These are phyloP conservation scores for Flaveria linearis DNA, from an alignment of 129 eudicot species.

Conservation along the genomic window DNA sequence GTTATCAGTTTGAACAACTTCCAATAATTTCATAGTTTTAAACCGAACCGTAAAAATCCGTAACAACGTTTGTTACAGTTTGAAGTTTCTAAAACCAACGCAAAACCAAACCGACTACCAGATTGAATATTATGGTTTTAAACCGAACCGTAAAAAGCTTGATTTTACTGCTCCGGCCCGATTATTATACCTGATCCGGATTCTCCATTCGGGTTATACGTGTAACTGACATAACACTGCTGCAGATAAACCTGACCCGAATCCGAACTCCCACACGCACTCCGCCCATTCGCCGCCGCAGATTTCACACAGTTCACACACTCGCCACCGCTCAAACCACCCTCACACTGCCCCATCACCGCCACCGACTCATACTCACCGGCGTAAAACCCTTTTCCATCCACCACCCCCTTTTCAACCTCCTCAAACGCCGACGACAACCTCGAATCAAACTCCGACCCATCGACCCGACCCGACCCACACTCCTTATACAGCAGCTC, in stretches of 20 bases:
- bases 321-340: conserved; percentile 65
- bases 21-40: too few species aligned
- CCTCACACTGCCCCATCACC: conserved; percentile 97
- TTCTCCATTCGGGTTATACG: conserved; percentile 71
- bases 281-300: conserved; percentile 54
- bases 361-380: conserved; percentile 57
- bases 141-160: too few species aligned
- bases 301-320: conserved; percentile 80
- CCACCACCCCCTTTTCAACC: conserved; percentile 51
- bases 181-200: conserved; percentile 51
- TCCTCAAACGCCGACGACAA: conserved; percentile 54
- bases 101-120: too few species aligned
- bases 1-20: too few species aligned
- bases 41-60: too few species aligned
- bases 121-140: too few species aligned
- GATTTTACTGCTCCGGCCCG: too few species aligned
- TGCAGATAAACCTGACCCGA: conserved; percentile 67
- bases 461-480: conserved; percentile 64
- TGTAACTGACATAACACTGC: conserved; percentile 71
- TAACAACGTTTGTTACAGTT: too few species aligned
- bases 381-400: conserved; percentile 67
- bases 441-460: conserved; percentile 61
- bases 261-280: conserved; percentile 57
- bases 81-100: too few species aligned
- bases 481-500: conserved; percentile 69